These are phyloP conservation scores for Hypoxylon sp. DNA, from an alignment of 2,329 filamentous ascomycete genomes.

Conservation along the genomic window DNA sequence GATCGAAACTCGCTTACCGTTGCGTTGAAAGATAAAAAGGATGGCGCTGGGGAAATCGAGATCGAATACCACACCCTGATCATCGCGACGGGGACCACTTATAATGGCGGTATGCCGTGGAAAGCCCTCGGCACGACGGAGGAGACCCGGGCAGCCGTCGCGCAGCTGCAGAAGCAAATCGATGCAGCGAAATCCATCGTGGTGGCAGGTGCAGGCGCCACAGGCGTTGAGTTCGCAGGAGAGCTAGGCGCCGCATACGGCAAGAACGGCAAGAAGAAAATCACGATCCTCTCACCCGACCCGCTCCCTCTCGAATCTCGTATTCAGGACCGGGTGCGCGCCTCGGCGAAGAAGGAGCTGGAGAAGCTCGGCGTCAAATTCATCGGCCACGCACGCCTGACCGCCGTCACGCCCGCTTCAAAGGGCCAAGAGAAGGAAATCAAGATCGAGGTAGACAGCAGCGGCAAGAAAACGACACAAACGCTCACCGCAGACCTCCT, in stretches of 20 bases:
- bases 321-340: slow-evolving; percentile 57
- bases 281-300: slow-evolving; percentile 61
- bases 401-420: slow-evolving; percentile 10
- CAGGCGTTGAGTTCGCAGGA: slow-evolving; percentile 66
- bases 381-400: slow-evolving; percentile 59
- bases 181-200: slow-evolving; percentile 63
- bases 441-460: slow-evolving; percentile 45
- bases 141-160: slow-evolving; percentile 59
- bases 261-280: slow-evolving; percentile 59
- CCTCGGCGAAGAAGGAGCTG: slow-evolving; percentile 58
- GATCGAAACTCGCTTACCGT: slow-evolving; percentile 61
- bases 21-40: slow-evolving; percentile 53
- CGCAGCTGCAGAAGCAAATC: slow-evolving; percentile 57
- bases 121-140: slow-evolving; percentile 57
- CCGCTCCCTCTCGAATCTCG: slow-evolving; percentile 58
- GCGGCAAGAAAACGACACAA: slow-evolving; percentile 54
- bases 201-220: slow-evolving; percentile 66
- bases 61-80: slow-evolving; percentile 68
- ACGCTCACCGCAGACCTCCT: slow-evolving; percentile 62
- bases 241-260: slow-evolving; percentile 66
- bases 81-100: slow-evolving; percentile 67
- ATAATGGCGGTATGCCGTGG: slow-evolving; percentile 63
- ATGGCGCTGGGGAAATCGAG: slow-evolving; percentile 47
- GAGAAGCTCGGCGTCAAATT: slow-evolving; percentile 61
- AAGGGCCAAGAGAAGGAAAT: slow-evolving; percentile 26